phyloP scores from a whole-genome alignment of 768 basidiomycete genomes.

The Mycena latifolia region DNA sequence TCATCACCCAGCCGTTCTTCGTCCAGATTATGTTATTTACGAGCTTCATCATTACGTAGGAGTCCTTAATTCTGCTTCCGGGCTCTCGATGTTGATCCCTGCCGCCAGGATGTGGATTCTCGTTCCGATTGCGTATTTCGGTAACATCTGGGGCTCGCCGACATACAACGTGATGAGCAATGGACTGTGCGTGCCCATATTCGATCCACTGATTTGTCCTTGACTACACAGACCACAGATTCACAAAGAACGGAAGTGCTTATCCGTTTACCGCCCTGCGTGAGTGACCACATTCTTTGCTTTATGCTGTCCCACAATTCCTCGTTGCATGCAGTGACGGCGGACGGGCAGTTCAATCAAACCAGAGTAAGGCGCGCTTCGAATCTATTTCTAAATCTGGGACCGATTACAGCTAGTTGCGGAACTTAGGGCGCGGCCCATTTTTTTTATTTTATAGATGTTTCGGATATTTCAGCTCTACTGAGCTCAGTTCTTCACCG shows the following conservation, averaged over 20 bases:
- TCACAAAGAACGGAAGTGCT: slow-evolving; percentile 15
- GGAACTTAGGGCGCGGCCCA: too few relatives aligned
- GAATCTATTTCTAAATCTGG: background rate
- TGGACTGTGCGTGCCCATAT: background rate
- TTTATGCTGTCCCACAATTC: background rate
- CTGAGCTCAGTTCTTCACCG: too few relatives aligned
- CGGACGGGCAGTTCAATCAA: slow-evolving; percentile 1
- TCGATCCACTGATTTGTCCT: too few relatives aligned
- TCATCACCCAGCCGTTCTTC: slow-evolving; percentile 16
- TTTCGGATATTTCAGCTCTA: too few relatives aligned
- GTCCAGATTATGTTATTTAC: slow-evolving; percentile 13
- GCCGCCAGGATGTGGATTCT: slow-evolving; percentile 16
- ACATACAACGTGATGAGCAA: slow-evolving; percentile 21
- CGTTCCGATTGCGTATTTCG: slow-evolving; percentile 21
- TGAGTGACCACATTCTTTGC: background rate
- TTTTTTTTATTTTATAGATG: too few relatives aligned
- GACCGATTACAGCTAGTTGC: too few relatives aligned
- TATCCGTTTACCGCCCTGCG: slow-evolving; percentile 11
- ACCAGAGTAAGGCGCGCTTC: slow-evolving; percentile 1
- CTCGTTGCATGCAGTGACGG: background rate
- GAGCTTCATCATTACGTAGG: slow-evolving; percentile 13
- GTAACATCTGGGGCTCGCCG: slow-evolving; percentile 15
- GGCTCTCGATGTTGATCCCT: too few relatives aligned
- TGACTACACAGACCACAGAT: background rate
- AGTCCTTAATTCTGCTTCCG: background rate